Evolutionary conservation across 306 rosid species (phyloP).

Genomic region (Gastrolobium villosum): DNA sequence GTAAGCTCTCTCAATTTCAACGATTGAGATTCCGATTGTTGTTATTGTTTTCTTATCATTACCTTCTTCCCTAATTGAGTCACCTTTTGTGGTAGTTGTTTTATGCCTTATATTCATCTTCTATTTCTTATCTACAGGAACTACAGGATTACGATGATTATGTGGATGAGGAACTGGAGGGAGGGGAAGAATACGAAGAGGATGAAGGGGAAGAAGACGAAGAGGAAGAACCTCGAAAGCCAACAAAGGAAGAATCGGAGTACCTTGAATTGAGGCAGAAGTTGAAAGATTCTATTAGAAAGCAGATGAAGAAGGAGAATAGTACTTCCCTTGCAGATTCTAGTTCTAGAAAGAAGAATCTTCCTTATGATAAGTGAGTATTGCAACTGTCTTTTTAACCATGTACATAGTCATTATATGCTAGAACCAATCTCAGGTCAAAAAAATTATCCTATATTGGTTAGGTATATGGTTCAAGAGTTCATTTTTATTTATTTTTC

Average conservation of each 20-base stretch:
- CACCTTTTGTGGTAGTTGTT: not conserved
- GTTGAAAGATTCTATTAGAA: slow-evolving; percentile 73
- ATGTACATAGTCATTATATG: not conserved
- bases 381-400: slow-evolving; percentile 11
- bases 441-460: not conserved
- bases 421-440: not conserved
- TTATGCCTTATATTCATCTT: not conserved
- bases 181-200: slow-evolving; percentile 60
- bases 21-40: not conserved
- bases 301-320: slow-evolving; percentile 65
- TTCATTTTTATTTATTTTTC: not conserved
- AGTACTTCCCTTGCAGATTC: slow-evolving; percentile 54
- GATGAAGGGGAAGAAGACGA: slow-evolving; percentile 63
- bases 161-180: slow-evolving; percentile 62
- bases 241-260: slow-evolving; percentile 73
- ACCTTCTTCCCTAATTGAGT: slow-evolving; percentile 17
- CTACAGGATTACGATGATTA: slow-evolving; percentile 64
- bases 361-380: slow-evolving; percentile 83
- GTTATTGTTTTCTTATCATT: not conserved
- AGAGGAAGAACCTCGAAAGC: slow-evolving; percentile 67
- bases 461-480: slow-evolving; percentile 12
- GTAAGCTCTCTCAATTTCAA: slow-evolving; percentile 54
- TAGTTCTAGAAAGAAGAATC: slow-evolving; percentile 58
- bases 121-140: slow-evolving; percentile 50
- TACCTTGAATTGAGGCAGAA: slow-evolving; percentile 80